These are phyloP conservation scores for Rhodotorula mucilaginosa DNA, from an alignment of 1,284 basidiomycete genomes.

Conservation along the genomic window DNA sequence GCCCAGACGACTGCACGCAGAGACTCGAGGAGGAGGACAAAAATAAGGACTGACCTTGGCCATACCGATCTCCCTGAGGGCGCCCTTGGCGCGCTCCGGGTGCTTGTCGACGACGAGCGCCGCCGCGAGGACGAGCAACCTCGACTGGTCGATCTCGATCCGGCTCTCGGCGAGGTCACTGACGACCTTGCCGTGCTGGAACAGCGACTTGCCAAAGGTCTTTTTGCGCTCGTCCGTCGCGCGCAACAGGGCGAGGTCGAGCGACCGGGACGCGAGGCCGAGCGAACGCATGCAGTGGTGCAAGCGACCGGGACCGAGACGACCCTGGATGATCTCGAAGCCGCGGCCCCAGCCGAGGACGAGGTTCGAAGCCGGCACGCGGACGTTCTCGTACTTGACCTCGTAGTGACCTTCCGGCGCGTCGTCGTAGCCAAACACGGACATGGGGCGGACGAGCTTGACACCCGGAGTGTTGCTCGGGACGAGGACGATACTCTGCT, in stretches of 20 bases:
- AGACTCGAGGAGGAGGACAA: background rate
- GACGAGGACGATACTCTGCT: slow-evolving; percentile 92
- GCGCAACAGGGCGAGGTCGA: slow-evolving; percentile 86
- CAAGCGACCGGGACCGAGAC: slow-evolving; percentile 92
- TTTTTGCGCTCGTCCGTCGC: slow-evolving; percentile 85
- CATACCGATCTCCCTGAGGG: slow-evolving; percentile 94
- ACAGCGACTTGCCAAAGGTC: slow-evolving; percentile 89
- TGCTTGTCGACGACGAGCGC: slow-evolving; percentile 57
- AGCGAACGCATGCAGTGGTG: slow-evolving; percentile 87
- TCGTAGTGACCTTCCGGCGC: slow-evolving; percentile 84
- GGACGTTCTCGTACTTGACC: slow-evolving; percentile 88
- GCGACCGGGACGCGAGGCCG: slow-evolving; percentile 77
- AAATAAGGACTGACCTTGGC: slow-evolving; percentile 84
- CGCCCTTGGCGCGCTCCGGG: slow-evolving; percentile 77
- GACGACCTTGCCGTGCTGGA: slow-evolving; percentile 88
- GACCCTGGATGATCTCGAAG: slow-evolving; percentile 86
- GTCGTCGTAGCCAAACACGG: slow-evolving; percentile 89
- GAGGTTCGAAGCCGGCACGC: slow-evolving; percentile 76
- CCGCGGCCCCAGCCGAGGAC: slow-evolving; percentile 82
- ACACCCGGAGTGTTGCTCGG: slow-evolving; percentile 84
- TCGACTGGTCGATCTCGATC: slow-evolving; percentile 84
- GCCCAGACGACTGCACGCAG: background rate
- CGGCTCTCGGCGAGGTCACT: slow-evolving; percentile 86
- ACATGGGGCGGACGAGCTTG: slow-evolving; percentile 84
- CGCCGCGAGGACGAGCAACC: slow-evolving; percentile 85